Conservation (phyloP, 1,139 yeast species). For the Zygoascus hellenicus region DNA sequence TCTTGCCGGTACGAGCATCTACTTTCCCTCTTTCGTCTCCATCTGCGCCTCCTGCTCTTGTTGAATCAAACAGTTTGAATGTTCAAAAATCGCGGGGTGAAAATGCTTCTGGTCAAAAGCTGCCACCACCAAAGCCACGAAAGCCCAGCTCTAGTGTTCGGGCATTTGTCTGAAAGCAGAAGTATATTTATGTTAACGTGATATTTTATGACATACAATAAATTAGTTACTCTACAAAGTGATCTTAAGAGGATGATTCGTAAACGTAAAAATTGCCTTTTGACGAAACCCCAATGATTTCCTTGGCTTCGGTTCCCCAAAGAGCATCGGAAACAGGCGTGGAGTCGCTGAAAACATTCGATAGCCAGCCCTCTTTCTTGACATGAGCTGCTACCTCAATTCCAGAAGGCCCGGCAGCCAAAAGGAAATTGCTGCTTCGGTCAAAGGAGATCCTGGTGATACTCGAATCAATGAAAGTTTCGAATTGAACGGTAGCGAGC, state of each 20-base stretch:
- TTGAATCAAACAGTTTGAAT: slow-evolving; percentile 10
- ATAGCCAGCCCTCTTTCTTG: slow-evolving; percentile 21
- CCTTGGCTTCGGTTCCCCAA: slow-evolving; percentile 22
- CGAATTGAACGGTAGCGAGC: slow-evolving; percentile 24
- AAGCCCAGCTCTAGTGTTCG: slow-evolving; percentile 15
- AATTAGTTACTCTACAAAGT: neutral
- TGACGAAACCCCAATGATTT: slow-evolving; percentile 18
- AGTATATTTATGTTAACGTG: neutral
- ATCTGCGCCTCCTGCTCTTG: slow-evolving; percentile 1
- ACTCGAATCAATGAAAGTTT: slow-evolving; percentile 10
- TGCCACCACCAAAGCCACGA: slow-evolving; percentile 16
- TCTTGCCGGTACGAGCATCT: too few relatives aligned
- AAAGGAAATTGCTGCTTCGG: slow-evolving; percentile 37
- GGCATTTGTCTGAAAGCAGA: neutral
- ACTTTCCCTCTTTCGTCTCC: neutral
- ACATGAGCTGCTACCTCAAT: slow-evolving; percentile 20
- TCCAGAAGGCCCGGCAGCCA: slow-evolving; percentile 19
- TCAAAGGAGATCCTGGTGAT: slow-evolving; percentile 37
- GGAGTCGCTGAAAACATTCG: slow-evolving; percentile 9
- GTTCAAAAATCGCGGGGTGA: slow-evolving; percentile 16
- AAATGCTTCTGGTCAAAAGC: slow-evolving; percentile 3
- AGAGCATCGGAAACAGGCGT: slow-evolving; percentile 17
- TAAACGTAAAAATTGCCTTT: slow-evolving; percentile 22
- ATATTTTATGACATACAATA: neutral
- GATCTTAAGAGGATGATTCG: slow-evolving; percentile 1